Percentiles rank a stretch among this genome's conserved stretches.
Evolutionary conservation across 2,329 filamentous ascomycete genomes (phyloP).

Genomic region (Cordyceps cateniannulata): DNA sequence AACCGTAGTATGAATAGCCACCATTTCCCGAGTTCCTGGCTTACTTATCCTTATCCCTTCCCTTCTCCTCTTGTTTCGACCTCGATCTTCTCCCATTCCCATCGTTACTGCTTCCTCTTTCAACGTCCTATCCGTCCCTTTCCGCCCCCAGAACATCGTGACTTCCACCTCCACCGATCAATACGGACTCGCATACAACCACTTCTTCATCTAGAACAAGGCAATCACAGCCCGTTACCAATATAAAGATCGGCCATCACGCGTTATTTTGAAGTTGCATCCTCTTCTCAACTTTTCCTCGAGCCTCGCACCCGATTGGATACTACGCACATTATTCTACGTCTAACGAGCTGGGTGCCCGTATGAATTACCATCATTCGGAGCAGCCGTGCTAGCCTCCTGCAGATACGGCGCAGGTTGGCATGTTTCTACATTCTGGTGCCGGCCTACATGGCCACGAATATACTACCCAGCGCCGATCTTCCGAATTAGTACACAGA

Average conservation of each 20-base stretch:
- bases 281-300: not conserved
- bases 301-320: not conserved
- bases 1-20: not conserved
- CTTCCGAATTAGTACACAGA: conserved; percentile 26
- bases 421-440: conserved; percentile 54
- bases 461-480: conserved; percentile 38
- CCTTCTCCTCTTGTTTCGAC: not conserved
- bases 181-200: not conserved
- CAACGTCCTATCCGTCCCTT: not conserved
- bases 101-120: not conserved
- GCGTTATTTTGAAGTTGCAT: not conserved
- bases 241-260: not conserved
- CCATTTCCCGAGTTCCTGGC: not conserved
- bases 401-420: conserved; percentile 15
- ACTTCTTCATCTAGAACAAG: not conserved
- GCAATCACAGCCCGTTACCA: not conserved
- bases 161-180: not conserved
- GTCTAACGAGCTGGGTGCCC: not conserved
- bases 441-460: conserved; percentile 56
- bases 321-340: not conserved
- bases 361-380: not conserved
- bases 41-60: not conserved
- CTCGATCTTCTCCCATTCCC: not conserved
- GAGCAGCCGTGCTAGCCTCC: not conserved
- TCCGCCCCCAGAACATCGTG: not conserved